phyloP scores from a whole-genome alignment of 2,329 filamentous ascomycete species.

The Fusarium sambucinum region DNA sequence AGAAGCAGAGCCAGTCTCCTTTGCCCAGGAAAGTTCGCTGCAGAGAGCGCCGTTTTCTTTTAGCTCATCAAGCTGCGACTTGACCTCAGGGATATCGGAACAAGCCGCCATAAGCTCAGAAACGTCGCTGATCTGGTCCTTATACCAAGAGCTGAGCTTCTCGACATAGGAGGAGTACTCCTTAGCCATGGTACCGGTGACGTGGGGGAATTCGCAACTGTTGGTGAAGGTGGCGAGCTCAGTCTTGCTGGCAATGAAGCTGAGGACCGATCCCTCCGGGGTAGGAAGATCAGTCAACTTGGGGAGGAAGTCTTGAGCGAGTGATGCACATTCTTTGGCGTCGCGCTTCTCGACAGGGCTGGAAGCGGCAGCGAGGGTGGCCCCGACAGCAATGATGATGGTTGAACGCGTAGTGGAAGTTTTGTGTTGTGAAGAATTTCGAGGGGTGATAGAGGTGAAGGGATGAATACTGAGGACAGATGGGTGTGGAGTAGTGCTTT shows the following conservation, averaged over 20 bases:
- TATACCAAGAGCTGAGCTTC: conserved; percentile 43
- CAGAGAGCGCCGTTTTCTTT: conserved; percentile 16
- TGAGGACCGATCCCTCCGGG: conserved; percentile 25
- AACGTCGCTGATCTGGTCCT: conserved; percentile 30
- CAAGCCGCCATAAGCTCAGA: conserved; percentile 44
- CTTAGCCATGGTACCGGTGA: conserved; percentile 46
- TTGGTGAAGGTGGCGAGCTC: conserved; percentile 36
- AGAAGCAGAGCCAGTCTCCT: conserved; percentile 25
- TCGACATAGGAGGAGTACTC: conserved; percentile 46
- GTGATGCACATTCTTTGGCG: conserved; percentile 35
- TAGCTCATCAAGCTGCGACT: conserved; percentile 7
- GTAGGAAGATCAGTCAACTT: conserved; percentile 42
- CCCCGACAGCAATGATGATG: conserved; percentile 27
- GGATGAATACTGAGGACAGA: neutral
- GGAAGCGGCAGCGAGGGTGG: conserved; percentile 20
- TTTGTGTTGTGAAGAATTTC: neutral
- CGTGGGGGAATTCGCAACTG: conserved; percentile 42
- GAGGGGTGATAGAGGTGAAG: neutral
- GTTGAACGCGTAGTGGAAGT: conserved; percentile 23
- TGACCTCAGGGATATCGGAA: conserved; percentile 47
- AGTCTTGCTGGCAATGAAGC: conserved; percentile 42
- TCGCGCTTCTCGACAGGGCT: conserved; percentile 37
- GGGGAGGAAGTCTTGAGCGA: conserved; percentile 37
- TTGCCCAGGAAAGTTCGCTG: conserved; percentile 23
- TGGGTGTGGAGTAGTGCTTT: neutral